Conservation (phyloP, 2,329 filamentous ascomycete genomes). For the Colletotrichum sp. region DNA sequence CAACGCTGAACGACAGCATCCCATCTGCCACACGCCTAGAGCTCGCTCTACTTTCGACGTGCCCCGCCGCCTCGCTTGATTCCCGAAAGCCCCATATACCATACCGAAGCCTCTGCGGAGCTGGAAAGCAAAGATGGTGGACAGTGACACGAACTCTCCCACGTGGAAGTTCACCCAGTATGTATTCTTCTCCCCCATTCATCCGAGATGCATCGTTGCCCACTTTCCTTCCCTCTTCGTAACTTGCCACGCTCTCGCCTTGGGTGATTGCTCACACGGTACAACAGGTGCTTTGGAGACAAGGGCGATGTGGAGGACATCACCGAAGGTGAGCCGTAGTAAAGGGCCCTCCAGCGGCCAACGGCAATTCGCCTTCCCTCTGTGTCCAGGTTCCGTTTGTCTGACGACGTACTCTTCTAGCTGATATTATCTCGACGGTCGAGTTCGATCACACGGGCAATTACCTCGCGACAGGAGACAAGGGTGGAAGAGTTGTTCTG, state of each 20-base stretch:
- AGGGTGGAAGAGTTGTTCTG: slow-evolving; percentile 83
- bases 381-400: slow-evolving; percentile 24
- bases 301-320: slow-evolving; percentile 99
- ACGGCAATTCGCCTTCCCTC: background rate
- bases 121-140: slow-evolving; percentile 78
- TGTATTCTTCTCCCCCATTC: slow-evolving; percentile 42
- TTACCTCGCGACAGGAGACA: slow-evolving; percentile 89
- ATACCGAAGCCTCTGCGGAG: background rate
- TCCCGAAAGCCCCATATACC: background rate
- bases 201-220: background rate
- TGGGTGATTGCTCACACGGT: slow-evolving; percentile 30
- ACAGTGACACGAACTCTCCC: slow-evolving; percentile 90
- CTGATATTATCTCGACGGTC: slow-evolving; percentile 90
- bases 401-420: slow-evolving; percentile 46
- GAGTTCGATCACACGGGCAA: slow-evolving; percentile 92
- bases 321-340: slow-evolving; percentile 76
- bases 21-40: background rate
- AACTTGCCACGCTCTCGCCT: background rate
- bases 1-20: slow-evolving; percentile 1
- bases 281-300: slow-evolving; percentile 91
- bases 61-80: slow-evolving; percentile 8
- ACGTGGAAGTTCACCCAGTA: slow-evolving; percentile 99
- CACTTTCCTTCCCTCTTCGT: background rate
- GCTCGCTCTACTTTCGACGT: background rate
- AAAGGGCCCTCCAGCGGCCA: background rate